phyloP scores from a whole-genome alignment of 495 filamentous ascomycete species.

The Xanthoparmelia taractica region DNA sequence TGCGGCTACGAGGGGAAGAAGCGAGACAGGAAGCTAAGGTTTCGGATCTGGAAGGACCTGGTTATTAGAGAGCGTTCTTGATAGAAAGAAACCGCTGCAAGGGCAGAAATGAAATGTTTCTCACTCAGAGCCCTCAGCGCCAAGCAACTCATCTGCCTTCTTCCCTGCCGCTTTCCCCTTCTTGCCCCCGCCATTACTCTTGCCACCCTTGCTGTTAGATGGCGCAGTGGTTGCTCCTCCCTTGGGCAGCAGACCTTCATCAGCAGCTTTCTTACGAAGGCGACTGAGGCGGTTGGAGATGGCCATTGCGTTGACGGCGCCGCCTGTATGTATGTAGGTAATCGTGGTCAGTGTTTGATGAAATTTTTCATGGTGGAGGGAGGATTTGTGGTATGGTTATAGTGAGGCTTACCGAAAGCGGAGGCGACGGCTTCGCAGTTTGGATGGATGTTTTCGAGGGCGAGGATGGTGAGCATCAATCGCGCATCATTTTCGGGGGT shows the following conservation, averaged over 20 bases:
- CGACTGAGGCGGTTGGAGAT: background rate
- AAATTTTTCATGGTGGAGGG: no score
- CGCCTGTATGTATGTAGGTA: no score
- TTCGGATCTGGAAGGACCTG: background rate
- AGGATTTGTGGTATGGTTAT: background rate
- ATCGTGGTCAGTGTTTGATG: background rate
- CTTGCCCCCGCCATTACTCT: background rate
- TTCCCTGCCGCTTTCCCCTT: background rate
- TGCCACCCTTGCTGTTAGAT: background rate
- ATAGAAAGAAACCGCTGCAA: background rate
- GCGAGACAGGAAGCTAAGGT: background rate
- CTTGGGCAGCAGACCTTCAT: background rate
- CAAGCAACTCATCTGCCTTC: no score
- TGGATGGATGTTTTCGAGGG: background rate
- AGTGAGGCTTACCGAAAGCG: background rate
- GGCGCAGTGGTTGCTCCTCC: background rate
- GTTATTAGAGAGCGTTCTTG: background rate
- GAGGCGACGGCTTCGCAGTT: background rate
- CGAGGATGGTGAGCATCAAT: background rate
- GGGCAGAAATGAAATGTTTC: background rate
- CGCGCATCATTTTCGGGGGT: background rate
- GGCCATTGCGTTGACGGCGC: background rate
- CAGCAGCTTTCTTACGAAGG: background rate
- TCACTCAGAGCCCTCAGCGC: background rate
- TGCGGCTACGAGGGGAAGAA: background rate